A percentile compares a stretch with the other conserved stretches of the same genome.
These are phyloP conservation scores for Arthrobotrys sinensis DNA, from an alignment of 2,329 filamentous ascomycete genomes.

Conservation along the genomic window DNA sequence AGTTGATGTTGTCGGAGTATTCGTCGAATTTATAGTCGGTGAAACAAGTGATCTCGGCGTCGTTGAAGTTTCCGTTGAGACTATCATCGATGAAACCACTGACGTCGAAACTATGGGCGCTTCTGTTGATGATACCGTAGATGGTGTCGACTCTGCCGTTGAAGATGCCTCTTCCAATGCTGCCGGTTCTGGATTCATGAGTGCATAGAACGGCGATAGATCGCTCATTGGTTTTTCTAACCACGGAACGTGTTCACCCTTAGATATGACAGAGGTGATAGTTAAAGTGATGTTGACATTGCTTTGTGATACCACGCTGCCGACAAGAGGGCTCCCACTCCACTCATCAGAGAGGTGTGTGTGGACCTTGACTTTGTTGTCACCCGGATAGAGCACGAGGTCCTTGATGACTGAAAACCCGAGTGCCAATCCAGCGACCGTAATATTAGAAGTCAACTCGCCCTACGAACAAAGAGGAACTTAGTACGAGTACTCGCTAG, in stretches of 20 bases:
- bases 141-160: neutral
- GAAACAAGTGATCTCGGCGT: neutral
- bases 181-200: slow-evolving; percentile 27
- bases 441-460: slow-evolving; percentile 76
- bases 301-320: slow-evolving; percentile 28
- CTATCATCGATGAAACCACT: neutral
- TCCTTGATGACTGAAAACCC: slow-evolving; percentile 75
- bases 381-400: slow-evolving; percentile 74
- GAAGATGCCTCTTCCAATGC: slow-evolving; percentile 2
- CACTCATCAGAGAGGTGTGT: slow-evolving; percentile 70
- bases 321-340: slow-evolving; percentile 69
- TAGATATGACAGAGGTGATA: slow-evolving; percentile 62
- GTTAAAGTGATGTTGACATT: slow-evolving; percentile 60
- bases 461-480: slow-evolving; percentile 69
- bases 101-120: neutral
- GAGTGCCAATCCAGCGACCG: slow-evolving; percentile 71
- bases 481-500: neutral
- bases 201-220: slow-evolving; percentile 41
- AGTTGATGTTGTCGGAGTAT: neutral
- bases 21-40: neutral
- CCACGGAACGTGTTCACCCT: slow-evolving; percentile 62
- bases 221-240: slow-evolving; percentile 61
- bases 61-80: neutral
- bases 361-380: slow-evolving; percentile 73
- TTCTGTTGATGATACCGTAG: neutral